These are phyloP conservation scores for Chloranthus sessilifolius DNA, from an alignment of 164 flowering plant genomes.

Conservation along the genomic window DNA sequence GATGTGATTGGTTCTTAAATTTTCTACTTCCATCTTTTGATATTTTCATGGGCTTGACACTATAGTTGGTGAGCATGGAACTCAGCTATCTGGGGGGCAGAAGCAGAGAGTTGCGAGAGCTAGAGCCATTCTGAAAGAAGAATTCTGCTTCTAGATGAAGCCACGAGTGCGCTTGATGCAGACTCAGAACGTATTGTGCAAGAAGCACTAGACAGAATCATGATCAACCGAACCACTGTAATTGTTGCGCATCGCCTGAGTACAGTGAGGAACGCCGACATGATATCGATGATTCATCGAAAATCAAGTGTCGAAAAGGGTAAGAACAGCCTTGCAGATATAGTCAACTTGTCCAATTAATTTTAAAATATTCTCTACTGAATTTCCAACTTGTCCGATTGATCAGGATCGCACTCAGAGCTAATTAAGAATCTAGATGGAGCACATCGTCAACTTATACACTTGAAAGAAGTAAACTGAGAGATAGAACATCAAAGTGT, in stretches of 20 bases:
- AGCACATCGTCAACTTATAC: conserved; percentile 37
- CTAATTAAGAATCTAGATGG: conserved; percentile 39
- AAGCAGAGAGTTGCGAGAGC: conserved; percentile 14
- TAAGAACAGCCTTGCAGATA: too few species aligned
- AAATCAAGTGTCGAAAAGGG: conserved; percentile 47
- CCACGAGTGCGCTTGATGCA: conserved; percentile 48
- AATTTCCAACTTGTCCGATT: too few species aligned
- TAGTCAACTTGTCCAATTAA: too few species aligned
- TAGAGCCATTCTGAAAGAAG: conserved; percentile 30
- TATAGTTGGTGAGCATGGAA: conserved; percentile 25
- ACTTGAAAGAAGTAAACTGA: conserved; percentile 32
- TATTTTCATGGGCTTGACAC: conserved; percentile 21
- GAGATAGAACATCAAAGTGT: conserved; percentile 12
- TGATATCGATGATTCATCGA: conserved; percentile 36
- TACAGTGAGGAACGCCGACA: conserved; percentile 44
- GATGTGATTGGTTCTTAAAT: not conserved
- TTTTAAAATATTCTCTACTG: too few species aligned
- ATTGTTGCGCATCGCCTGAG: conserved; percentile 54
- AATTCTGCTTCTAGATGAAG: conserved; percentile 47
- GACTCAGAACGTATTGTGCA: conserved; percentile 47
- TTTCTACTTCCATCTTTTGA: not conserved
- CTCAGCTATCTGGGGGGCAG: conserved; percentile 20
- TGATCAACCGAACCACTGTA: conserved; percentile 41
- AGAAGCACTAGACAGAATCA: conserved; percentile 44
- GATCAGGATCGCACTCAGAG: conserved; percentile 43